Base-by-base conservation (phyloP, 345 rosid genomes). In the Leavenworthia alabamica region DNA sequence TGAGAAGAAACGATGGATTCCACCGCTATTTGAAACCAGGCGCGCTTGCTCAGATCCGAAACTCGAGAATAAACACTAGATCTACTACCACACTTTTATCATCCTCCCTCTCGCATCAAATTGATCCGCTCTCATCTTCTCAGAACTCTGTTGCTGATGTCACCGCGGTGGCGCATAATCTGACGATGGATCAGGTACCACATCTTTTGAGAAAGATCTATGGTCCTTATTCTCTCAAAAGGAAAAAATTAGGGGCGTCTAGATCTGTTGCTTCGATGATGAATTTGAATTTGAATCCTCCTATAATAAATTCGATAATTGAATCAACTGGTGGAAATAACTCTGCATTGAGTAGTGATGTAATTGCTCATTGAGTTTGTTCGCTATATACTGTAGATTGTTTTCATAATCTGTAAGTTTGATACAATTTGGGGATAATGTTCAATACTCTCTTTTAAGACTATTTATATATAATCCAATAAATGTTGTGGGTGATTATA, bases 11-110 rank as follows among this genome's bases (percentile, higher is more conserved):
- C 68, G 79, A 79, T 13, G 77, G 75, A 17, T 75, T 71, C 65
- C 75, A 77, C 69, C 77, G 71, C 29, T 85, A 77, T 66, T 62
- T 86, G 5, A 86, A 80, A 53, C 86, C 89, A 7, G 86, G 93
- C 9, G 86, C 86, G 5, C 81, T 86, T 28, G 83, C 89, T 19
- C 82, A 70, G 56, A 70, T 86, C 72, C 70, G 93, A 7, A 75
- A 81, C 75, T 77, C 81, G 24, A 81, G 74, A 45, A 75, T 83
- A 75, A 77, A 66, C 41, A 73, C 81, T 57, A 80, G 82, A 70
- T 68, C 77, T 50, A 39, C 74, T 28, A 23, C 67, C 8, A 64
- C 77, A 0, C 26, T 69, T 16, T 10, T 45, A 4, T 16, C 57
- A 13, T 56, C 36, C 7, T 9, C 68, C 51, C 19, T 56, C 31